A percentile compares a stretch with the other conserved stretches of the same genome.
Evolutionary conservation across 2,329 filamentous ascomycete species (phyloP).

Genomic region (Neurospora crassa): DNA sequence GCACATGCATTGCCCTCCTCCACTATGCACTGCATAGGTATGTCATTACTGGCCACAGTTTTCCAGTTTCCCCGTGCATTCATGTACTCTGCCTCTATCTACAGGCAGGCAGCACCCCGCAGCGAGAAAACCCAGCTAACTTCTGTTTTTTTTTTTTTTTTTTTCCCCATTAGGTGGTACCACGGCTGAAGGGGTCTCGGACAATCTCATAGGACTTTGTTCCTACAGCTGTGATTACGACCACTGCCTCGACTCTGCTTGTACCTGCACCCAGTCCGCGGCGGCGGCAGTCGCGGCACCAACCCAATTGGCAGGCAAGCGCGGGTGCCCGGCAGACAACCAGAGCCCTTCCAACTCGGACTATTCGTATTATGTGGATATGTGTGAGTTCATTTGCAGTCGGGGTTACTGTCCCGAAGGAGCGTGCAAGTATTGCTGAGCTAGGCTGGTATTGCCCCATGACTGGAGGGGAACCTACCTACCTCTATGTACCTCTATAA

Average conservation of each 20-base stretch:
- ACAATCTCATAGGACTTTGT: neutral
- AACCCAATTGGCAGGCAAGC: neutral
- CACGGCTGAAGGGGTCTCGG: neutral
- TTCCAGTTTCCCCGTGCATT: no score
- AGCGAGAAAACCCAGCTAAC: neutral
- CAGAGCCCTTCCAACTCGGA: neutral
- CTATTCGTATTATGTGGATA: neutral
- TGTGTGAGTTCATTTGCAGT: constrained; percentile 1
- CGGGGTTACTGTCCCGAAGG: constrained; percentile 1
- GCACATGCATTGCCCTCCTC: neutral
- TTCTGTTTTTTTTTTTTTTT: no score
- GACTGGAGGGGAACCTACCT: no score
- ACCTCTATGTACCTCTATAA: no score
- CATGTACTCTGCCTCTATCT: no score
- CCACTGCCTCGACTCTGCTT: neutral
- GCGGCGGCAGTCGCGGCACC: neutral
- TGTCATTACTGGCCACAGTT: neutral
- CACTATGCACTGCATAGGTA: neutral
- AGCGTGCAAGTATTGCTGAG: constrained; percentile 2
- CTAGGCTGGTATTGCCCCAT: neutral
- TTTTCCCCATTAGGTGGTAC: neutral
- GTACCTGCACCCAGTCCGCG: neutral
- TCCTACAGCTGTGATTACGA: neutral
- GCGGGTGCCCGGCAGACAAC: neutral
- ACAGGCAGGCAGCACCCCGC: no score